Conservation (phyloP, 768 basidiomycete genomes). For the Lactarius sp. region DNA sequence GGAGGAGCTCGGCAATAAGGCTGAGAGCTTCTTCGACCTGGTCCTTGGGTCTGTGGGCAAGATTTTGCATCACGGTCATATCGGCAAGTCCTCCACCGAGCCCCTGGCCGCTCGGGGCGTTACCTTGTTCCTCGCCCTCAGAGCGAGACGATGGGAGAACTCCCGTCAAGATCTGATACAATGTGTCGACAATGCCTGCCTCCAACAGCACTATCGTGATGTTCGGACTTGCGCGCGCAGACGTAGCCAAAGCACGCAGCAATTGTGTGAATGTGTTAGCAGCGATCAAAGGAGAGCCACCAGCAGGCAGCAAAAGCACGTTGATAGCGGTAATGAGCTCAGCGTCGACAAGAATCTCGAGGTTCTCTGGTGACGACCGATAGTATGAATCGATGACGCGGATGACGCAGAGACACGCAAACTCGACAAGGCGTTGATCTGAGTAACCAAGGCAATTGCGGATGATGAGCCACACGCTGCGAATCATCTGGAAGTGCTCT, state of each 20-base stretch:
- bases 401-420: constrained; percentile 91
- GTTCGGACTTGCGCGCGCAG: constrained; percentile 82
- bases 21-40: constrained; percentile 93
- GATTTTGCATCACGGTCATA: constrained; percentile 97
- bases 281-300: constrained; percentile 80
- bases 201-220: constrained; percentile 84
- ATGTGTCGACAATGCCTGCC: constrained; percentile 85
- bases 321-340: constrained; percentile 81
- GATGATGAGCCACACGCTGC: constrained; percentile 87
- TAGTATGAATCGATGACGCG: constrained; percentile 90
- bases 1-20: constrained; percentile 86
- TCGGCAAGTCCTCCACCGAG: constrained; percentile 86
- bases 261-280: constrained; percentile 85
- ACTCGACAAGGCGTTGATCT: constrained; percentile 97
- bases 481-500: constrained; percentile 87
- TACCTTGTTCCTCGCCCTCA: constrained; percentile 56
- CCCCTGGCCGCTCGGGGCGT: constrained; percentile 61
- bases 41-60: constrained; percentile 94
- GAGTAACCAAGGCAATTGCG: constrained; percentile 88
- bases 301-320: constrained; percentile 77
- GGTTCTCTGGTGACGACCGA: constrained; percentile 75
- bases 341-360: constrained; percentile 80
- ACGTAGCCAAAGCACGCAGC: constrained; percentile 81
- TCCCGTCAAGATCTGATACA: constrained; percentile 94
- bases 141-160: constrained; percentile 69